phyloP scores from a whole-genome alignment of 2,329 filamentous ascomycete genomes.

The Penicillium sp. region DNA sequence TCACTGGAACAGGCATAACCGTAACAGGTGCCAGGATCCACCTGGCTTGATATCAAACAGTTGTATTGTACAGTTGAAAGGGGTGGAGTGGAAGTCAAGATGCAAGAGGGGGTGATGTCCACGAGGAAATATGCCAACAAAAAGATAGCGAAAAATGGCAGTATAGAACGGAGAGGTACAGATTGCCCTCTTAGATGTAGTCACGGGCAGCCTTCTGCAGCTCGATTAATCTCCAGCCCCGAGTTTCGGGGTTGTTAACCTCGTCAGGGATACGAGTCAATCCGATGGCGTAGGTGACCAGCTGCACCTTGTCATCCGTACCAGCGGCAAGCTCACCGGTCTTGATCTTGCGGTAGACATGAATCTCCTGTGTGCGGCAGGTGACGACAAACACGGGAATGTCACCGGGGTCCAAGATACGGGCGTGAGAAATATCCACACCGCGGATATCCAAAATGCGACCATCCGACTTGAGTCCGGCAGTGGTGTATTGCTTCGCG shows the following conservation, averaged over 20 bases:
- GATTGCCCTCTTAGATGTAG: slow-evolving; percentile 59
- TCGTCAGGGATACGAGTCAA: slow-evolving; percentile 92
- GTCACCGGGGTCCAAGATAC: slow-evolving; percentile 49
- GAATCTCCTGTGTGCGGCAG: slow-evolving; percentile 93
- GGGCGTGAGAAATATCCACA: slow-evolving; percentile 66
- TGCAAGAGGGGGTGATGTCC: slow-evolving; percentile 21
- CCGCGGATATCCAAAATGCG: slow-evolving; percentile 92
- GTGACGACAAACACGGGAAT: slow-evolving; percentile 93
- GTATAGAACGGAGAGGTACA: background rate
- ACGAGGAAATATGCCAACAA: slow-evolving; percentile 16
- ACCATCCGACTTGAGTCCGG: slow-evolving; percentile 90
- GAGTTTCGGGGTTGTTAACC: slow-evolving; percentile 92
- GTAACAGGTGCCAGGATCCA: slow-evolving; percentile 32
- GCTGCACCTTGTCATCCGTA: slow-evolving; percentile 98
- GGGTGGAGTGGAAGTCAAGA: slow-evolving; percentile 30
- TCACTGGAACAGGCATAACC: slow-evolving; percentile 30
- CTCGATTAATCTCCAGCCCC: slow-evolving; percentile 96
- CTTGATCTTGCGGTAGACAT: slow-evolving; percentile 93
- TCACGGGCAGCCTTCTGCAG: slow-evolving; percentile 97
- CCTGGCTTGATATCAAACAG: slow-evolving; percentile 37
- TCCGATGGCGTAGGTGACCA: slow-evolving; percentile 96
- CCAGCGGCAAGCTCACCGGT: slow-evolving; percentile 84
- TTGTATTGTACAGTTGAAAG: slow-evolving; percentile 41
- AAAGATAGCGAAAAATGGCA: slow-evolving; percentile 5
- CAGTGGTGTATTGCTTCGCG: slow-evolving; percentile 91